phyloP scores from a whole-genome alignment of 345 rosid genomes.

The Citrus glauca region DNA sequence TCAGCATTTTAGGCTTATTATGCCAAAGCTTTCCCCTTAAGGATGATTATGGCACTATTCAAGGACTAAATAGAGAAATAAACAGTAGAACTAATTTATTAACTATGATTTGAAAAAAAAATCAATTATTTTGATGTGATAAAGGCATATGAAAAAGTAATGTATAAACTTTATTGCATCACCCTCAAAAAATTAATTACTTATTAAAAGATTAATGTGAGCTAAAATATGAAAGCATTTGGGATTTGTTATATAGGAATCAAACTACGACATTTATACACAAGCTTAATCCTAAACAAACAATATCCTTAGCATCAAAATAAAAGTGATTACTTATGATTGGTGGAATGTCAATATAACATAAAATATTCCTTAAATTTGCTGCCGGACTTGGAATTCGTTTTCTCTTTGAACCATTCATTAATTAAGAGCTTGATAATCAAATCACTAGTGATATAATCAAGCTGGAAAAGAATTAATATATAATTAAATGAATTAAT shows the following conservation, averaged over 20 bases:
- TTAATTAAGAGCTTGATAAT: background rate
- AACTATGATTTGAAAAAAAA: too few species aligned
- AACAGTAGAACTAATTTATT: too few species aligned
- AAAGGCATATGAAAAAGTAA: too few species aligned
- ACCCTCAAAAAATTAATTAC: too few species aligned
- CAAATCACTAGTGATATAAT: background rate
- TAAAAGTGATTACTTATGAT: background rate
- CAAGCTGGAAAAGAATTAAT: background rate
- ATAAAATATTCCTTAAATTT: background rate
- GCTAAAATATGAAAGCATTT: too few species aligned
- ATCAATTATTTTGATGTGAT: too few species aligned
- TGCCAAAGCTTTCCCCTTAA: background rate
- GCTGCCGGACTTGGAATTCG: background rate
- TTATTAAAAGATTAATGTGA: too few species aligned
- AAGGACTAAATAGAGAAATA: too few species aligned
- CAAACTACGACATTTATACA: background rate
- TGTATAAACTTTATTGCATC: too few species aligned
- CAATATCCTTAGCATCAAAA: background rate
- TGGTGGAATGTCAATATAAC: background rate
- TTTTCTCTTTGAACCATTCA: background rate
- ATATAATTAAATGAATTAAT: too few species aligned
- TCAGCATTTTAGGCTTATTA: background rate
- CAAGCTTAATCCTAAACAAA: background rate
- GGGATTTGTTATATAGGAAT: too few species aligned
- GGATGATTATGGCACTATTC: background rate